A percentile compares a stretch with the other conserved stretches of the same genome.
Evolutionary conservation across 108 stramenopile genomes (phyloP).

Genomic region (Cyclotella distinguenda): DNA sequence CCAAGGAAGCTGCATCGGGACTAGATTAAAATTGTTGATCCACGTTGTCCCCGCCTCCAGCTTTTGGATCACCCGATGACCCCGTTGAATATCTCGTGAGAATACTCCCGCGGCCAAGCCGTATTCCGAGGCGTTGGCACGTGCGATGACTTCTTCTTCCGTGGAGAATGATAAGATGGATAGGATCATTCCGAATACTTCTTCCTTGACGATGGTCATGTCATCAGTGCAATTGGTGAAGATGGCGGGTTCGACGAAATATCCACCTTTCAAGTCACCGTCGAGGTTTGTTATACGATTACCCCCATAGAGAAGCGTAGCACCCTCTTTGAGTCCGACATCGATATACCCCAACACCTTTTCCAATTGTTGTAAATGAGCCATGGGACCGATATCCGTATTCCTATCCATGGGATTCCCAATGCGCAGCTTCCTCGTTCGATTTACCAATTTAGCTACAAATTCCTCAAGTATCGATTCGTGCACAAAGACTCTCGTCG

Average conservation of each 20-base stretch:
- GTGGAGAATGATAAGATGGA: constrained; percentile 53
- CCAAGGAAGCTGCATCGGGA: constrained; percentile 47
- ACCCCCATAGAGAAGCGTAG: constrained; percentile 56
- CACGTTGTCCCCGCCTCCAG: constrained; percentile 64
- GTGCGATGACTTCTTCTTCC: constrained; percentile 64
- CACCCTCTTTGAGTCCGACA: constrained; percentile 35
- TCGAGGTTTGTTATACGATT: constrained; percentile 5
- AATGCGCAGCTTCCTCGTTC: constrained; percentile 39
- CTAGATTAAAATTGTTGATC: constrained; percentile 71
- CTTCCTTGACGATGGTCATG: constrained; percentile 59
- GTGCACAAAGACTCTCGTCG: constrained; percentile 78
- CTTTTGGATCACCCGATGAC: constrained; percentile 49
- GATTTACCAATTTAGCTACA: constrained; percentile 36
- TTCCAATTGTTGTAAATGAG: constrained; percentile 42
- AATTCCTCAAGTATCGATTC: constrained; percentile 40
- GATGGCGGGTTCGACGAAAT: constrained; percentile 56
- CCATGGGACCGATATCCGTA: constrained; percentile 59
- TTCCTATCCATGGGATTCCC: constrained; percentile 42
- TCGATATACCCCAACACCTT: constrained; percentile 53
- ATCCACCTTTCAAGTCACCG: constrained; percentile 33
- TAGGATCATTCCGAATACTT: constrained; percentile 71
- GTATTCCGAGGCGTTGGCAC: constrained; percentile 73
- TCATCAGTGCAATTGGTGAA: constrained; percentile 54
- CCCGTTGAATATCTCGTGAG: constrained; percentile 58
- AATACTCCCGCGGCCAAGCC: constrained; percentile 81